Evolutionary conservation across 2,329 filamentous ascomycete genomes (phyloP).

Genomic region (Hypoxylon sp.): DNA sequence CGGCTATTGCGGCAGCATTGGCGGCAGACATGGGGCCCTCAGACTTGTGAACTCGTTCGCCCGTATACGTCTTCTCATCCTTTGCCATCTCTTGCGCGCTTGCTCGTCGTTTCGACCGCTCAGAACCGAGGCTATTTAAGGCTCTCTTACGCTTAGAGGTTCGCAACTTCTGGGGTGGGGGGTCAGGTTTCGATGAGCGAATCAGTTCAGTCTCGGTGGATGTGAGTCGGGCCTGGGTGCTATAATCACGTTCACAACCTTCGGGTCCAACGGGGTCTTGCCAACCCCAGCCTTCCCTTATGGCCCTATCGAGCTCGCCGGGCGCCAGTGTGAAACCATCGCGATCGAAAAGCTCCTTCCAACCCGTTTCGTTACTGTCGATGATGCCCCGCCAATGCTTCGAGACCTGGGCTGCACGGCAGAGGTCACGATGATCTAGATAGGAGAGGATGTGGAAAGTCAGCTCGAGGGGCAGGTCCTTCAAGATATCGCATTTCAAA

Average conservation of each 20-base stretch:
- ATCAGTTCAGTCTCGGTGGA: conserved; percentile 69
- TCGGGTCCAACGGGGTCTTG: conserved; percentile 84
- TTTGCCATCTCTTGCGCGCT: conserved; percentile 64
- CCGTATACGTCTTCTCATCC: conserved; percentile 59
- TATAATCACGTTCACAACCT: conserved; percentile 86
- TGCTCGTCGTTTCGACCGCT: conserved; percentile 69
- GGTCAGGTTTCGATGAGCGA: conserved; percentile 60
- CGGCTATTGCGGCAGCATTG: conserved; percentile 83
- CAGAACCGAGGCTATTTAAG: conserved; percentile 62
- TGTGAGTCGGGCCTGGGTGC: conserved; percentile 68
- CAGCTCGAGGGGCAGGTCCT: conserved; percentile 86
- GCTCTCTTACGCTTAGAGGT: conserved; percentile 71
- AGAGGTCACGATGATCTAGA: conserved; percentile 87
- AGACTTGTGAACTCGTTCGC: conserved; percentile 69
- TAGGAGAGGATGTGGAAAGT: conserved; percentile 90
- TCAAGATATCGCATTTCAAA: conserved; percentile 93
- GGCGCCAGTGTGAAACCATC: conserved; percentile 85
- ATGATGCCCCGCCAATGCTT: conserved; percentile 93
- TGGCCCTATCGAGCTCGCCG: conserved; percentile 88
- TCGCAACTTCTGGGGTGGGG: conserved; percentile 61
- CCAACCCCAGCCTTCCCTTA: conserved; percentile 96
- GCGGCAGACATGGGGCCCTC: conserved; percentile 91
- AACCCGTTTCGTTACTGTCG: conserved; percentile 93
- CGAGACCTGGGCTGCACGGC: conserved; percentile 91
- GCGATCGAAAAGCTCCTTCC: conserved; percentile 90